Base-by-base conservation (phyloP, 2,329 filamentous ascomycete genomes). In the Verticillium nubilum region DNA sequence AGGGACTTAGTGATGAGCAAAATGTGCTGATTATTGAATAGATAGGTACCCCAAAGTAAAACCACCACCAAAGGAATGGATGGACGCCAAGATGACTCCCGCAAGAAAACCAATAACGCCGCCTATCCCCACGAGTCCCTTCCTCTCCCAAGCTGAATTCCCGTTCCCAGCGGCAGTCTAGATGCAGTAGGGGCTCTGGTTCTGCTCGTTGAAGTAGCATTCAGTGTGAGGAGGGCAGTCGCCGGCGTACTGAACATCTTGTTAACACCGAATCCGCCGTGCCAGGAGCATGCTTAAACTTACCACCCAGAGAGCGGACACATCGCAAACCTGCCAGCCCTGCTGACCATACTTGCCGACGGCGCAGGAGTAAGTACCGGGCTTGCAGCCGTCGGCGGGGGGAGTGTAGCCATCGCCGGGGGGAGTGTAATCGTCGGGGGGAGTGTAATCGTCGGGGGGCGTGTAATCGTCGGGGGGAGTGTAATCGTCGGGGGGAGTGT, bases 121-220 rank as follows among this genome's bases (percentile, higher is more conserved):
- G n/a, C 19, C 19, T 1, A 7, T 31, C 13, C 9, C 10, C 12
- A 25, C 35, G 5, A n/a, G 5, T 19, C 9, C 42, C 42, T 19
- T 12, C 5, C 25, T 19, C 3, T 19, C 23, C 54, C 42, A 17
- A 6, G 6, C 54, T 28, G 50, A 47, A 52, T 19, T 25, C 26
- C 23, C 19, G 13, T 19, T n/a, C 52, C 2, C 10, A 12, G 13
- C 52, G 5, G 33, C 9, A 25, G 19, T 29, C 27, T 56, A 56
- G 35, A 56, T 56, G 54, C 74, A 76, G 72, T 76, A 76, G 61
- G 74, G 73, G 69, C 70, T 74, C 54, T 61, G 56, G 67, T 68
- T 76, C 42, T 63, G 59, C 47, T 63, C 35, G 67, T 70, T 68
- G 69, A 75, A 76, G 67, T 70, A 69, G 67, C 74, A 76, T 37